phyloP scores from a whole-genome alignment of 78 protist species.

The Dictyostelium discoideum region DNA sequence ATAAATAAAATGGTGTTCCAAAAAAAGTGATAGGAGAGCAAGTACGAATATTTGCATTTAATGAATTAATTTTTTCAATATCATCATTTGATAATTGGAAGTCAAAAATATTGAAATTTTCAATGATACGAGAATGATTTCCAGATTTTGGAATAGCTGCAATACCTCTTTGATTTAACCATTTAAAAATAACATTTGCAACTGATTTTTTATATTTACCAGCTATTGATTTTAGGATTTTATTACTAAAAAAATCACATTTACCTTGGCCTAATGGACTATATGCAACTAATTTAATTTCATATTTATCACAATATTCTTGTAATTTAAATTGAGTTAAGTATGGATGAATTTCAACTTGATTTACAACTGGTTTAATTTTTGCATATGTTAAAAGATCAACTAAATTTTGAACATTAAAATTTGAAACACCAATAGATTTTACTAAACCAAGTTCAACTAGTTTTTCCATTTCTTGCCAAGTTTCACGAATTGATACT shows the following conservation, averaged over 20 bases:
- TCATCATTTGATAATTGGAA: conserved; percentile 13
- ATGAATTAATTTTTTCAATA: background rate
- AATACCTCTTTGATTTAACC: background rate
- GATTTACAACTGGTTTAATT: conserved; percentile 81
- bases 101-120: conserved; percentile 41
- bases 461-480: conserved; percentile 75
- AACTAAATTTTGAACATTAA: background rate
- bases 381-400: conserved; percentile 48
- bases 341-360: conserved; percentile 80
- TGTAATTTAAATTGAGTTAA: background rate
- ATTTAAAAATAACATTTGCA: conserved; percentile 28
- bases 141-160: conserved; percentile 63
- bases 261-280: conserved; percentile 30
- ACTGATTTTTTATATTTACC: background rate
- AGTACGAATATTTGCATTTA: background rate
- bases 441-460: conserved; percentile 13
- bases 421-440: conserved; percentile 74
- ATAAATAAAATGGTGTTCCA: background rate
- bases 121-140: conserved; percentile 41
- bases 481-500: conserved; percentile 26
- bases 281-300: conserved; percentile 27
- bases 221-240: background rate
- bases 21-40: background rate
- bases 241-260: background rate
- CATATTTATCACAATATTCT: background rate